Evolutionary conservation across 177 flowering plant genomes (phyloP), one percentile per base, ranked within the genome.

Genomic region (Vitis hybrid): DNA sequence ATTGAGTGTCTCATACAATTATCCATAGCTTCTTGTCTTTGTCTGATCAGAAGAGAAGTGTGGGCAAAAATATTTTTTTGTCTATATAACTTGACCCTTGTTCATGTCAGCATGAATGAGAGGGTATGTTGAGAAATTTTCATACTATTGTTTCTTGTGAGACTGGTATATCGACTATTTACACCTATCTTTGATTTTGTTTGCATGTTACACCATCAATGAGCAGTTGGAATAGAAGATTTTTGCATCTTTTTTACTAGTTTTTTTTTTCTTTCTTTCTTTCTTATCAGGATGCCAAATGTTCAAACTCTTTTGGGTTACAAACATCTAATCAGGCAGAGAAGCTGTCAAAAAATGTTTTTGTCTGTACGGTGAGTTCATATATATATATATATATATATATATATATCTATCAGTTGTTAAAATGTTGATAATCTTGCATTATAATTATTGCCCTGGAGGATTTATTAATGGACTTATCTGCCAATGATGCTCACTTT

Each of bases 311-410:
- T 27, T 14, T 17, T 72, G 76, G 60, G 54, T 65, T 70, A 32
- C 67, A 21, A 65, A 24, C 66, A 2, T 64, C 78, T 19, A 17
- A 52, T 24, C 78, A 56, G 17, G 73, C 63, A 57, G 79, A 70
- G 14, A 83, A 79, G 65, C 63, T 82, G 14, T 70, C 79, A 17
- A 50, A 73, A 64, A 85, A 84, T 84, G 80, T 74, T 58, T 85
- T 83, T 73, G 79, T 73, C 75, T 54, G 49, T 8, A 85, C 86
- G 85, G 94, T 86, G 79, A 69, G 58, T 54, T 57, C 40, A 19
- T 66, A 5, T 62, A 48, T 49, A 35, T 21, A 19, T 19, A 19
- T 19, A 19, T 19, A 19, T 52, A 1, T 15, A 68, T 19, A 32
- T 64, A 48, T 24, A 52, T 52, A 1, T 15, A 69, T 63, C n/a